Evolutionary conservation across 106 monocot species (phyloP).

Genomic region (Apostasia shenzhenica): DNA sequence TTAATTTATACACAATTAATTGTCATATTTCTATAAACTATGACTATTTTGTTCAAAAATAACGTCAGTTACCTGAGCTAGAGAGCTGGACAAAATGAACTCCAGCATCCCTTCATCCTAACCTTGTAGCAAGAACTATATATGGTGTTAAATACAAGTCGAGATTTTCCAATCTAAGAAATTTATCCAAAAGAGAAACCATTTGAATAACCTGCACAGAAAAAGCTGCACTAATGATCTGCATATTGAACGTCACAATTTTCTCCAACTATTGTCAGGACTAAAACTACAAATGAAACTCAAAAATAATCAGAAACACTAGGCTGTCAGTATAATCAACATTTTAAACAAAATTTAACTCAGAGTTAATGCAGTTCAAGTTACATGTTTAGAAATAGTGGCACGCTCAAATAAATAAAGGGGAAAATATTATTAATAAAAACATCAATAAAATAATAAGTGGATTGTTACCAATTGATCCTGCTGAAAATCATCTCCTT

Average conservation of each 20-base stretch:
- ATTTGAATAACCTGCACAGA: conserved; percentile 82
- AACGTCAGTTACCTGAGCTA: conserved; percentile 63
- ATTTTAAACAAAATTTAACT: too few species aligned
- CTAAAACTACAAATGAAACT: neutral
- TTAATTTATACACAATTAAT: too few species aligned
- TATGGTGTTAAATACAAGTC: conserved; percentile 96
- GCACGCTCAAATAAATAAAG: too few species aligned
- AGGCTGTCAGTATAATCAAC: too few species aligned
- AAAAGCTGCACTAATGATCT: neutral
- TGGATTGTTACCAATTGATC: conserved; percentile 70
- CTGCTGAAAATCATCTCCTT: conserved; percentile 96
- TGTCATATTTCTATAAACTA: too few species aligned
- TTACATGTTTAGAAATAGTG: too few species aligned
- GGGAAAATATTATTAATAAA: neutral
- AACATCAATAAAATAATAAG: neutral
- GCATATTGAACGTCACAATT: neutral
- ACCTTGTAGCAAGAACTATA: conserved; percentile 90
- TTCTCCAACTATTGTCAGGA: neutral
- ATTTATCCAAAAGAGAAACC: conserved; percentile 95
- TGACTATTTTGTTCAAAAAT: neutral
- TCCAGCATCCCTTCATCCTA: conserved; percentile 98
- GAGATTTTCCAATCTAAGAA: conserved; percentile 92
- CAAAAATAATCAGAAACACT: neutral
- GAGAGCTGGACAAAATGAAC: conserved; percentile 92
- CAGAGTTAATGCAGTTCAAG: too few species aligned